phyloP scores from a whole-genome alignment of 2,329 filamentous ascomycete genomes.

The Pseudopyricularia javanii region DNA sequence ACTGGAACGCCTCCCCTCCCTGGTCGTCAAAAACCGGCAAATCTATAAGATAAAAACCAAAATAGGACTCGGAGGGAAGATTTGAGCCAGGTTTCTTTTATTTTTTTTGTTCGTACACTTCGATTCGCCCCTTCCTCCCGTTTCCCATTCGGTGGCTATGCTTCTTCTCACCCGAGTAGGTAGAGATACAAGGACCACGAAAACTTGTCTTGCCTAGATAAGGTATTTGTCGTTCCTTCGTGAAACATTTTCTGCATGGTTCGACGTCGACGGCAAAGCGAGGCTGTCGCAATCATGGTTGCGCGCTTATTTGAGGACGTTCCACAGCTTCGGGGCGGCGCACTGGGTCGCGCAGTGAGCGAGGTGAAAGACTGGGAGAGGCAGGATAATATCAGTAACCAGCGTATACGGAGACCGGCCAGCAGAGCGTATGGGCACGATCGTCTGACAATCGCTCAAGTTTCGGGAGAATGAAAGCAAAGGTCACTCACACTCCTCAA shows the following conservation, averaged over 20 bases:
- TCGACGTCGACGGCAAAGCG: not conserved
- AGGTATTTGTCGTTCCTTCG: not conserved
- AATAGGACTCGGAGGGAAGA: not conserved
- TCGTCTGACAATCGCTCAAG: no score
- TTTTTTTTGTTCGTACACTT: not conserved
- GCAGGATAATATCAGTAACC: not conserved
- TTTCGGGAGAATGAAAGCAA: not conserved
- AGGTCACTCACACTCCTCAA: constrained; percentile 82
- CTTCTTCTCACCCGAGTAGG: not conserved
- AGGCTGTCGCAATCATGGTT: not conserved
- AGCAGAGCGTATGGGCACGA: no score
- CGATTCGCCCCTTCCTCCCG: not conserved
- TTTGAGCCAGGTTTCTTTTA: not conserved
- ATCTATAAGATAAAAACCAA: not conserved
- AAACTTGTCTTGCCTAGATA: not conserved
- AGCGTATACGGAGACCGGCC: not conserved
- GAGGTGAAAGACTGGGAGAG: constrained; percentile 83
- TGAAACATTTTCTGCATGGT: not conserved
- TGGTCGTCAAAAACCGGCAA: not conserved
- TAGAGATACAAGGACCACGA: not conserved
- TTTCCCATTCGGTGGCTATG: not conserved
- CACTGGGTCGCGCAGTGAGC: constrained; percentile 89
- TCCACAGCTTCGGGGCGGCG: constrained; percentile 92
- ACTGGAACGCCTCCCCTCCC: not conserved
- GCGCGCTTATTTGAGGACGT: constrained; percentile 67